Evolutionary conservation across 2,329 filamentous ascomycete species (phyloP).

Genomic region (Aspergillus luchuensis): DNA sequence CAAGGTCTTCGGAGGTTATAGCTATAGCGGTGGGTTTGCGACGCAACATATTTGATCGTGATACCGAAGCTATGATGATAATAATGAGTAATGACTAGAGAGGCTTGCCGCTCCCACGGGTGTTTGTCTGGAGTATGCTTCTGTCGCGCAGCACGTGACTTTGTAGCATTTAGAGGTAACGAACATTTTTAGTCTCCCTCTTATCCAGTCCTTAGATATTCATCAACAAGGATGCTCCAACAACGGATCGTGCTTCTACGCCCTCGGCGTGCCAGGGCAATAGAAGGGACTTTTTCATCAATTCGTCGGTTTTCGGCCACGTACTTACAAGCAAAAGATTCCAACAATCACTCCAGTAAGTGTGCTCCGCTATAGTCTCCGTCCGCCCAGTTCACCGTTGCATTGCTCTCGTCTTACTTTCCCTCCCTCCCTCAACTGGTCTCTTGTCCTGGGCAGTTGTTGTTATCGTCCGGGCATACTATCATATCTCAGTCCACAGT

Average conservation of each 20-base stretch:
- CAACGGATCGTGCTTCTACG: slow-evolving; percentile 18
- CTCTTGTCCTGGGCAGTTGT: not conserved
- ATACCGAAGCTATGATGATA: not conserved
- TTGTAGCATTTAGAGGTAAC: slow-evolving; percentile 2
- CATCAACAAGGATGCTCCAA: slow-evolving; percentile 31
- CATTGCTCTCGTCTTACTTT: not conserved
- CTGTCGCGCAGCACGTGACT: slow-evolving; percentile 10
- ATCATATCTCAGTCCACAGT: not conserved
- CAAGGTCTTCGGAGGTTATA: slow-evolving; percentile 51
- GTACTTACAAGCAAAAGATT: slow-evolving; percentile 19
- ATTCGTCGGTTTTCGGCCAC: slow-evolving; percentile 33
- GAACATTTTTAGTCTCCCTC: not conserved
- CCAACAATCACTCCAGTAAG: slow-evolving; percentile 28
- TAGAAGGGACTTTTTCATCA: slow-evolving; percentile 17
- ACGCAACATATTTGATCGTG: slow-evolving; percentile 47
- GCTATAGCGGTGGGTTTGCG: slow-evolving; percentile 55
- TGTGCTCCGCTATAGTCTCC: slow-evolving; percentile 16
- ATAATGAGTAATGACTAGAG: not conserved
- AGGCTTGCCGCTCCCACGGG: too few species aligned
- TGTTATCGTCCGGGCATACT: not conserved
- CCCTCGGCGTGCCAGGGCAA: slow-evolving; percentile 15
- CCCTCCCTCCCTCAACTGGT: not conserved
- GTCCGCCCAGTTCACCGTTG: not conserved
- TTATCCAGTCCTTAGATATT: not conserved
- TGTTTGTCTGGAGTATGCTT: not conserved